These are phyloP conservation scores for Acacia concinna DNA, from an alignment of 331 rosid species.

Conservation along the genomic window DNA sequence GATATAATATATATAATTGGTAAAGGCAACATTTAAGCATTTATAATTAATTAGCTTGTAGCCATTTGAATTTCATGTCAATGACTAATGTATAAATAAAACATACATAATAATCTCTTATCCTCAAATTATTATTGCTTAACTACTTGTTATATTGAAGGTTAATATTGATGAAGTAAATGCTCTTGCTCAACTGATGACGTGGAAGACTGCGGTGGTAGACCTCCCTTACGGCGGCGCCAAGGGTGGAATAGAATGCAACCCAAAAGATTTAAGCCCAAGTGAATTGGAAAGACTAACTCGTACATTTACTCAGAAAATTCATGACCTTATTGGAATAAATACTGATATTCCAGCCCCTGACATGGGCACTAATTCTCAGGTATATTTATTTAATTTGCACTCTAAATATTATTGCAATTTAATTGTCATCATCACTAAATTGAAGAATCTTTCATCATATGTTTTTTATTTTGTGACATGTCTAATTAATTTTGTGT, in stretches of 20 bases:
- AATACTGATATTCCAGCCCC: conserved; percentile 97
- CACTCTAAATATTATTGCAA: neutral
- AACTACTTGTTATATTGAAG: conserved; percentile 35
- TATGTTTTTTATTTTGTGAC: too few species aligned
- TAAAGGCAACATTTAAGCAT: neutral
- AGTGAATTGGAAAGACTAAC: conserved; percentile 90
- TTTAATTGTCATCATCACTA: too few species aligned
- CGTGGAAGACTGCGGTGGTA: conserved; percentile 98
- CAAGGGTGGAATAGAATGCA: conserved; percentile 92
- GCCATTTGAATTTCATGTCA: neutral
- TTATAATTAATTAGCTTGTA: neutral
- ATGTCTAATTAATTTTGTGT: too few species aligned
- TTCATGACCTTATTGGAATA: conserved; percentile 83
- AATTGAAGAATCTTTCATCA: too few species aligned
- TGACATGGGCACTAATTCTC: conserved; percentile 98
- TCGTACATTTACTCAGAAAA: conserved; percentile 90
- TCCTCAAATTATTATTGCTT: neutral
- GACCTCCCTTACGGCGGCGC: conserved; percentile 97
- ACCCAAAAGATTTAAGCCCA: conserved; percentile 61
- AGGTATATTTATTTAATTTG: too few species aligned
- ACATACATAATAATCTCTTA: neutral
- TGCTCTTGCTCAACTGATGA: conserved; percentile 95
- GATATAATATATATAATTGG: too few species aligned
- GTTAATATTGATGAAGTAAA: conserved; percentile 98
- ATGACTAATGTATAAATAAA: neutral